A percentile compares a stretch with the other conserved stretches of the same genome.
Evolutionary conservation across 768 basidiomycete genomes (phyloP).

Genomic region (Gymnopilus junonius): DNA sequence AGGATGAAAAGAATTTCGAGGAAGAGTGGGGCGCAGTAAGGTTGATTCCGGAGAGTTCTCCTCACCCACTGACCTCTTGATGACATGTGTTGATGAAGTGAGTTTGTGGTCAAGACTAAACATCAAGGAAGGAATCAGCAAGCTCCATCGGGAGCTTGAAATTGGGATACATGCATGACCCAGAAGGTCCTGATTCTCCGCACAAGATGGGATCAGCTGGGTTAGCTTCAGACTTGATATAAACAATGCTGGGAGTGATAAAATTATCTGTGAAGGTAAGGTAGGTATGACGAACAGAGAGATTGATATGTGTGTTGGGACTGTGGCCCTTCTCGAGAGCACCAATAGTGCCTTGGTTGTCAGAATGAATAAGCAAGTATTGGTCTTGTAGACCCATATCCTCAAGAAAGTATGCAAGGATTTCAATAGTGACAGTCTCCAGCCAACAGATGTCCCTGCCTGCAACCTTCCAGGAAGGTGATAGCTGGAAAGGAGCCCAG

Average conservation of each 20-base stretch:
- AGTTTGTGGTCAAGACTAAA: background rate
- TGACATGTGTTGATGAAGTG: background rate
- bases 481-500: constrained; percentile 13
- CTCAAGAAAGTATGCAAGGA: constrained; percentile 24
- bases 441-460: constrained; percentile 32
- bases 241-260: constrained; percentile 14
- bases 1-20: background rate
- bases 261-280: constrained; percentile 7
- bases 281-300: constrained; percentile 23
- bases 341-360: constrained; percentile 40
- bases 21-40: background rate
- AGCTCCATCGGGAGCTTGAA: constrained; percentile 22
- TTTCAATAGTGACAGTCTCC: constrained; percentile 26
- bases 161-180: background rate
- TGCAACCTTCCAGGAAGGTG: constrained; percentile 15
- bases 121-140: constrained; percentile 13
- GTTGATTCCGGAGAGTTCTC: too few species aligned
- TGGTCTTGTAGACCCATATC: constrained; percentile 8
- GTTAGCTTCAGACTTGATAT: constrained; percentile 30
- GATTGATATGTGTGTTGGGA: constrained; percentile 33
- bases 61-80: background rate
- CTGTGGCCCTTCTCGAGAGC: constrained; percentile 34
- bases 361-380: constrained; percentile 29
- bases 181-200: constrained; percentile 18
- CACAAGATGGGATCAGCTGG: constrained; percentile 33